Evolutionary conservation across 1,139 yeast species (phyloP).

Genomic region (Spathaspora sp.): DNA sequence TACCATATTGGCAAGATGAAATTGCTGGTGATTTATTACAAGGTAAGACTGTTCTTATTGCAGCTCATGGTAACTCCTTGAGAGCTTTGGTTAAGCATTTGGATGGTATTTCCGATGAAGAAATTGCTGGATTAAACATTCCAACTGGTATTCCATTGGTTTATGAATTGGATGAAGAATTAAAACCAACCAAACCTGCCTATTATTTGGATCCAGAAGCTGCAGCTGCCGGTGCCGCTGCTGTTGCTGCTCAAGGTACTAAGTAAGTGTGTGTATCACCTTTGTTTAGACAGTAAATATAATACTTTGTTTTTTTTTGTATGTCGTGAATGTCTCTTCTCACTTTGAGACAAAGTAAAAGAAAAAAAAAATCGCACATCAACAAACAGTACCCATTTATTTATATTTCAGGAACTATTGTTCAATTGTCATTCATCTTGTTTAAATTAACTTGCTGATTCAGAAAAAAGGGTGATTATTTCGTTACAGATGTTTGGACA

Average conservation of each 20-base stretch:
- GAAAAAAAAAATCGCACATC: slow-evolving; percentile 1
- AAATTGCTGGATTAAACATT: slow-evolving; percentile 90
- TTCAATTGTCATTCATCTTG: background rate
- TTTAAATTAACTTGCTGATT: background rate
- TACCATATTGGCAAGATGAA: slow-evolving; percentile 97
- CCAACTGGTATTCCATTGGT: slow-evolving; percentile 99
- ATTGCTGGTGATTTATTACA: slow-evolving; percentile 80
- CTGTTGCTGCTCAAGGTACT: slow-evolving; percentile 94
- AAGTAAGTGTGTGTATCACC: slow-evolving; percentile 21
- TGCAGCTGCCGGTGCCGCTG: slow-evolving; percentile 99
- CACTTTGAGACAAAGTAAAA: background rate
- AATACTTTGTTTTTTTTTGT: slow-evolving; percentile 19
- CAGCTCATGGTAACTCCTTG: slow-evolving; percentile 98
- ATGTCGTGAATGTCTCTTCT: no score
- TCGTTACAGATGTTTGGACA: background rate
- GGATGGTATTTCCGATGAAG: slow-evolving; percentile 89
- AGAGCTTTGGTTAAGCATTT: slow-evolving; percentile 96
- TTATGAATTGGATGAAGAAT: slow-evolving; percentile 85
- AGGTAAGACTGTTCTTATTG: slow-evolving; percentile 88
- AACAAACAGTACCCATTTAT: background rate
- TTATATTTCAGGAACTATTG: background rate
- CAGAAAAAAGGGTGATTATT: background rate
- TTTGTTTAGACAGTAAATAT: background rate
- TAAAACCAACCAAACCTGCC: slow-evolving; percentile 89
- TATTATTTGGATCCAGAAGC: slow-evolving; percentile 99